Percentiles rank a stretch among this genome's conserved stretches.
Conservation (phyloP, 176 grass and related monocot genomes). For the Chrysopogon serrulatus region DNA sequence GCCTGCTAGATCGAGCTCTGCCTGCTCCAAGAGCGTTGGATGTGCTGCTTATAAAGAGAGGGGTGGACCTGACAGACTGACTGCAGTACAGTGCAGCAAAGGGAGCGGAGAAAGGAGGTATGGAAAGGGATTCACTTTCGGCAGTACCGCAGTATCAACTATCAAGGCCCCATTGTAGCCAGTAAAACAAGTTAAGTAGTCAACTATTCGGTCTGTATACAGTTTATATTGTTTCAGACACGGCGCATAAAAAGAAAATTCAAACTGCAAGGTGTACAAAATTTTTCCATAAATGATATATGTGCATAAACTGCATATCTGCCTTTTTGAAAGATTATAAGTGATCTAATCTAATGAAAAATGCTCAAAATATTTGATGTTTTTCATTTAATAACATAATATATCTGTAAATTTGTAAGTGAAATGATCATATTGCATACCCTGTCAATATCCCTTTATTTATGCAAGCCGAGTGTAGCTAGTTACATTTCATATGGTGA, state of each 20-base stretch:
- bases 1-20: background rate
- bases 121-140: conserved; percentile 27
- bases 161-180: background rate
- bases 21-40: background rate
- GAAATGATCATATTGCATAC: too few relatives aligned
- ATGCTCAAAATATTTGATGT: too few relatives aligned
- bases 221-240: background rate
- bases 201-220: background rate
- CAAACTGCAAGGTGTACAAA: background rate
- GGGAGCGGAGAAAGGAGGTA: background rate
- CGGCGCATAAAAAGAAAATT: background rate
- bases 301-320: background rate
- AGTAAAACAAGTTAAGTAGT: background rate
- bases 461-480: too few relatives aligned
- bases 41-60: background rate
- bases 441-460: too few relatives aligned
- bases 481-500: too few relatives aligned
- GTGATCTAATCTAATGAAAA: background rate
- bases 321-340: background rate
- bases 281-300: background rate
- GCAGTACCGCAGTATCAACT: background rate
- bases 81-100: background rate
- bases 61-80: background rate
- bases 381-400: too few relatives aligned
- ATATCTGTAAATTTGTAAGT: too few relatives aligned